Conservation (phyloP, 768 basidiomycete species). For the Astraeus odoratus region DNA sequence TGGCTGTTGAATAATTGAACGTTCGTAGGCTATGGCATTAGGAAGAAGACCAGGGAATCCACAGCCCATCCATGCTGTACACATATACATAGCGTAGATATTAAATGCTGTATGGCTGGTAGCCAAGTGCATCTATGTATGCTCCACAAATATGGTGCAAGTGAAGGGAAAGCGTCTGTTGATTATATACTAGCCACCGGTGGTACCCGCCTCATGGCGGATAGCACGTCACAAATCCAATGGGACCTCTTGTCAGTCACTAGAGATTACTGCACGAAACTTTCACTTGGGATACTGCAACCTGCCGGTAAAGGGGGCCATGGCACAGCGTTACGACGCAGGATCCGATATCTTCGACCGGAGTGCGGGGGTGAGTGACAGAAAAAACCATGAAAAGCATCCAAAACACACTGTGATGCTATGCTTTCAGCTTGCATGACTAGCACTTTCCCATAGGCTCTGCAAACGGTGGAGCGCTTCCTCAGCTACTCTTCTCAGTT, state of each 20-base stretch:
- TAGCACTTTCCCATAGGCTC: slow-evolving; percentile 14
- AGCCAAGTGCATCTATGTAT: not conserved
- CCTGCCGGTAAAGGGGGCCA: too few relatives aligned
- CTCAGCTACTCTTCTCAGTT: slow-evolving; percentile 43
- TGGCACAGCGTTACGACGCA: too few relatives aligned
- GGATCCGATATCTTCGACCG: too few relatives aligned
- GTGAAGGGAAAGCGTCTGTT: not conserved
- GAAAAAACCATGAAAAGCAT: too few relatives aligned
- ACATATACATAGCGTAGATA: too few relatives aligned
- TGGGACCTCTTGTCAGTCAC: not conserved
- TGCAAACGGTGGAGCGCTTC: slow-evolving; percentile 36
- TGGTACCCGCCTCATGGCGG: not conserved
- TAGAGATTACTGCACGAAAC: not conserved
- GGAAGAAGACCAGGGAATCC: too few relatives aligned
- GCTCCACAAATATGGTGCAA: not conserved
- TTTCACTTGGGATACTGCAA: not conserved
- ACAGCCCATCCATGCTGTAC: too few relatives aligned
- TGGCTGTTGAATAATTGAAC: too few relatives aligned
- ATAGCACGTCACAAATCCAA: not conserved
- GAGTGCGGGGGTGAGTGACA: too few relatives aligned
- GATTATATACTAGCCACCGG: not conserved
- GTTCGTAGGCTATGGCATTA: too few relatives aligned
- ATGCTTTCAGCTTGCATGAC: slow-evolving; percentile 2
- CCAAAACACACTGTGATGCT: too few relatives aligned
- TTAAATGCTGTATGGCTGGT: too few relatives aligned